Percentiles rank a stretch among this genome's conserved stretches.
Evolutionary conservation across 441 rosid genomes (phyloP).

Genomic region (Codiaeum variegatum): DNA sequence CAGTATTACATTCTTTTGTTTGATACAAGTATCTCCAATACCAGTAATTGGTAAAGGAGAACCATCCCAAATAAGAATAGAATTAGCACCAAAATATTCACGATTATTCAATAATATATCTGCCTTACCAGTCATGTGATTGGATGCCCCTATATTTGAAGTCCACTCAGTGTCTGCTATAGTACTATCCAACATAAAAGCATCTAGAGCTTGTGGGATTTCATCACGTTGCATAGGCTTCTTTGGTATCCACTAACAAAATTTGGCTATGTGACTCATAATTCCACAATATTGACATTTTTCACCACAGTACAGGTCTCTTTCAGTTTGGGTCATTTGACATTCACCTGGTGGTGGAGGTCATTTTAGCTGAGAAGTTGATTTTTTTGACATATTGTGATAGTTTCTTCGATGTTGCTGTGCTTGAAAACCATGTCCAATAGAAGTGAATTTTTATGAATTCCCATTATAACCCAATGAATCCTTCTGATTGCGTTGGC

Average conservation of each 20-base stretch:
- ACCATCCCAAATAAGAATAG: no score
- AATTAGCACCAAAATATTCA: no score
- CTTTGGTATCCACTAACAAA: conserved; percentile 9
- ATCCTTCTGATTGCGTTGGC: no score
- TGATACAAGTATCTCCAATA: no score
- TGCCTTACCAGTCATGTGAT: not conserved
- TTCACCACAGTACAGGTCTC: not conserved
- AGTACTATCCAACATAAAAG: not conserved
- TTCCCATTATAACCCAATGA: not conserved
- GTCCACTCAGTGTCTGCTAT: not conserved
- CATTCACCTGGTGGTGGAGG: conserved; percentile 5
- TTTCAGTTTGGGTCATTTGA: not conserved
- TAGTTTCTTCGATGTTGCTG: no score
- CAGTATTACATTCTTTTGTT: no score
- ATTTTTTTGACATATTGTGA: no score
- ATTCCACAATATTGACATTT: not conserved
- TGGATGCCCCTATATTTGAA: not conserved
- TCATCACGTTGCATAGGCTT: not conserved
- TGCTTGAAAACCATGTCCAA: no score
- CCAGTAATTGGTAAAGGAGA: no score
- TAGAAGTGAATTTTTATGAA: no score
- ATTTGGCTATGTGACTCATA: conserved; percentile 5
- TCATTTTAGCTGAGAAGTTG: not conserved
- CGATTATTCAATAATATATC: no score
- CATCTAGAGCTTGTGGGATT: not conserved